phyloP scores from a whole-genome alignment of 2,329 filamentous ascomycete species.

The Fusarium nodosum region DNA sequence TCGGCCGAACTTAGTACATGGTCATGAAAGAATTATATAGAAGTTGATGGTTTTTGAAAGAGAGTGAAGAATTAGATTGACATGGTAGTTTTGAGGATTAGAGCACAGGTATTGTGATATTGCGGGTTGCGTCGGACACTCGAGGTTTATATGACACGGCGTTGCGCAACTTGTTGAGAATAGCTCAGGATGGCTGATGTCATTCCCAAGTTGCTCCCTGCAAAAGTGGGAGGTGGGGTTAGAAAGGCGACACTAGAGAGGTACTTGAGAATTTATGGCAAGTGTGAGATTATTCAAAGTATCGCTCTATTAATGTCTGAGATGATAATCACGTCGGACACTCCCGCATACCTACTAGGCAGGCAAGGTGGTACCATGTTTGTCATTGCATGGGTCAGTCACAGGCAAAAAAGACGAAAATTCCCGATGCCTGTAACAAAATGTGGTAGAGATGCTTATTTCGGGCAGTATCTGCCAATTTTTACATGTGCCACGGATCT shows the following conservation, averaged over 20 bases:
- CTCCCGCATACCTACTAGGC: conserved; percentile 13
- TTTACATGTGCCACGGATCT: conserved; percentile 33
- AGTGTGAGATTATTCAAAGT: conserved; percentile 11
- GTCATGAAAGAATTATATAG: conserved; percentile 5
- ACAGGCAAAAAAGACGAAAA: conserved; percentile 14
- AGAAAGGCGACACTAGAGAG: conserved; percentile 18
- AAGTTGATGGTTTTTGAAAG: conserved; percentile 9
- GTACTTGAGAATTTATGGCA: conserved; percentile 10
- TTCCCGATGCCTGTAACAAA: conserved; percentile 16
- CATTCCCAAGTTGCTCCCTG: conserved; percentile 40
- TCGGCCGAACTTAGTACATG: conserved; percentile 31
- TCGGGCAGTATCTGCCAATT: conserved; percentile 9
- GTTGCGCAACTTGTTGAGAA: conserved; percentile 41
- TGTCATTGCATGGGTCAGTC: background rate
- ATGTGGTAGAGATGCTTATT: conserved; percentile 4
- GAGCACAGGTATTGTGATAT: background rate
- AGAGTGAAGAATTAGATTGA: conserved; percentile 14
- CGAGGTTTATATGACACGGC: conserved; percentile 29
- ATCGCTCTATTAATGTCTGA: conserved; percentile 11
- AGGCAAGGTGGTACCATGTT: background rate
- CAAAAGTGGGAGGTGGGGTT: conserved; percentile 39
- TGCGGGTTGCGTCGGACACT: conserved; percentile 9
- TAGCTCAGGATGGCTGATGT: conserved; percentile 47
- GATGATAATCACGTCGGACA: conserved; percentile 28
- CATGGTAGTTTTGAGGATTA: background rate